Base-by-base conservation (phyloP, 352 stramenopile genomes). In the Hyaloperonospora brassicae region DNA sequence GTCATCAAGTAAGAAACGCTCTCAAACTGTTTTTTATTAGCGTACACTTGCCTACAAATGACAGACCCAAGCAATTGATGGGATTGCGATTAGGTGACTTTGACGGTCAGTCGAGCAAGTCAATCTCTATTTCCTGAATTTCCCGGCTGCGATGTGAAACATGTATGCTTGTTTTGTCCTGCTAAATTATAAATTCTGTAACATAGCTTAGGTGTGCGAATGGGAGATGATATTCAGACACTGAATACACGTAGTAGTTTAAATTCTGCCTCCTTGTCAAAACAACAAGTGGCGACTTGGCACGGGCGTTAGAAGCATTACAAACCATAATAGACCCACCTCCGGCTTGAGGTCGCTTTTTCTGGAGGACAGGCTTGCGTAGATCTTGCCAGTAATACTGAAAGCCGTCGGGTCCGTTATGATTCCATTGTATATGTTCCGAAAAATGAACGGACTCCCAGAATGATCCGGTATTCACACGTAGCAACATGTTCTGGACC, bases 371-470 rank as follows among this genome's bases (percentile, higher is more conserved):
- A 2, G 47, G 38, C 8, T 17, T 9, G 0, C 52, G 53, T 0
- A 66, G 0, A 40, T 72, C 64, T 0, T 50, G 53, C 62, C 69
- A 83, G 31, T 68, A 71, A 11, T 52, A 11, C 27, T 72, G 52
- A 6, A 58, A 63, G 0, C 66, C 61, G 22, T 82, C 68, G 1
- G 61, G 63, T 0, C 66, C 68, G 21, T 79, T 66, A 3, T 72
- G 42, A 39, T 71, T 76, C 27, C 58, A 76, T 30, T 72, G 73
- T 50, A 74, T 74, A 25, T 76, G 60, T 13, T 82, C 62, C 0
- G 65, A 73, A 39, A 74, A 77, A 49, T 77, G 63, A 13, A 52
- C 31, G 21, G 17, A 42, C 2, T 53, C 24, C 64, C 68, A 77
- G 23, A 34, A 7, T 1, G 5, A 1, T 1, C n/a, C 40, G 17